Evolutionary conservation across 371 early-diverging fungal genomes (phyloP).

Genomic region (Syncephalis fuscata): DNA sequence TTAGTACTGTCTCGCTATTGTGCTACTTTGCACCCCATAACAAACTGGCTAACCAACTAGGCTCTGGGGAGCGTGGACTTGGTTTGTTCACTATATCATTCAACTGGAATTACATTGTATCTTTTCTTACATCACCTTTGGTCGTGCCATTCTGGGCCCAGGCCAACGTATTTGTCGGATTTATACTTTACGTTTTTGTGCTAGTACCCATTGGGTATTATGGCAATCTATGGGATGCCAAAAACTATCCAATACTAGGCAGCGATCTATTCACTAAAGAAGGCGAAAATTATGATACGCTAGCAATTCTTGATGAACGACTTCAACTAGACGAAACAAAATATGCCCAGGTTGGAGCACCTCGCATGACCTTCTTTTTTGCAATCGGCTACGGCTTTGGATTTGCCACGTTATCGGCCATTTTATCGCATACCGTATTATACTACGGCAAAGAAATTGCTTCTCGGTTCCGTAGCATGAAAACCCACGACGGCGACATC

Average conservation of each 20-base stretch:
- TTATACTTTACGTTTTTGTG: conserved; percentile 54
- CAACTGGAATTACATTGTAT: conserved; percentile 16
- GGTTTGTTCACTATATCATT: conserved; percentile 18
- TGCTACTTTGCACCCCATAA: conserved; percentile 27
- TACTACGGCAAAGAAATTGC: conserved; percentile 30
- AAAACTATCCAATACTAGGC: conserved; percentile 10
- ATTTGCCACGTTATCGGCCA: conserved; percentile 30
- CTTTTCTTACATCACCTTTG: conserved; percentile 9
- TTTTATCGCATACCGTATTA: conserved; percentile 28
- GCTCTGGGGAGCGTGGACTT: conserved; percentile 17
- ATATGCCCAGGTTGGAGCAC: conserved; percentile 14
- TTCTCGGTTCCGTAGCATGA: conserved; percentile 11
- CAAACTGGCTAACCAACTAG: conserved; percentile 26
- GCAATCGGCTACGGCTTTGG: conserved; percentile 31
- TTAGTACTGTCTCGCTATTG: conserved; percentile 22
- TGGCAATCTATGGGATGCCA: conserved; percentile 24
- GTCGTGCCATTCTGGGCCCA: conserved; percentile 20
- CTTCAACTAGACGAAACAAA: neutral
- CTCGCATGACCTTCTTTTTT: conserved; percentile 40
- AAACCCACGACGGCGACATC: conserved; percentile 22
- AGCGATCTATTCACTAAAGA: neutral
- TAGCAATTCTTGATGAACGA: neutral
- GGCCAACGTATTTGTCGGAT: conserved; percentile 16
- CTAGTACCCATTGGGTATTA: conserved; percentile 54
- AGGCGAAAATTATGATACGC: neutral